Conservation (phyloP, 352 stramenopile genomes). For the Ochromonadaceae sp. region DNA sequence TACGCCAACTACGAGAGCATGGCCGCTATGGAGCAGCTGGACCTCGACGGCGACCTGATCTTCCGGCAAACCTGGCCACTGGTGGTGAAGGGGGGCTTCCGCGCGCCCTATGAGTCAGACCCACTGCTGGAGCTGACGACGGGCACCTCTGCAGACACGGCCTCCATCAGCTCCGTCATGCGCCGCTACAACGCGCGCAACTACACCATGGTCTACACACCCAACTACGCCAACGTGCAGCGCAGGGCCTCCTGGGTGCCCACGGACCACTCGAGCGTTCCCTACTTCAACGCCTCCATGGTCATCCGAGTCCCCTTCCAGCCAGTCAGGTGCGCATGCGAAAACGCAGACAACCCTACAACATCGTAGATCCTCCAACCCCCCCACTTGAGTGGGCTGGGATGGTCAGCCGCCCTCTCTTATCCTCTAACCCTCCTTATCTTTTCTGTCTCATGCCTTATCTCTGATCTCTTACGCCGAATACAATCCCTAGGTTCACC, state of each 20-base stretch:
- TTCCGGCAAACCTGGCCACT: neutral
- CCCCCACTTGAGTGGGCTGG: too few relatives aligned
- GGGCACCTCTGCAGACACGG: neutral
- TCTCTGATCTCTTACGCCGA: too few relatives aligned
- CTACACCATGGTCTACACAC: too few relatives aligned
- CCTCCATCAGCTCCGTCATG: neutral
- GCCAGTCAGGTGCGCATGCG: too few relatives aligned
- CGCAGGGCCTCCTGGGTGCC: too few relatives aligned
- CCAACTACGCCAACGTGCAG: too few relatives aligned
- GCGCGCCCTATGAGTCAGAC: neutral
- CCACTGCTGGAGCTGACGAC: neutral
- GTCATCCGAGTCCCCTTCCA: constrained; percentile 1
- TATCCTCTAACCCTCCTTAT: too few relatives aligned
- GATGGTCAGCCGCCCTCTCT: too few relatives aligned
- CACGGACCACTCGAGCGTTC: too few relatives aligned
- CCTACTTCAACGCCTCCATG: constrained; percentile 4
- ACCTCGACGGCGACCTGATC: constrained; percentile 10
- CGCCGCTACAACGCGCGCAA: neutral
- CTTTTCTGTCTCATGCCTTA: too few relatives aligned
- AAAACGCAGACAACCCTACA: too few relatives aligned
- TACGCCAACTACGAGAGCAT: neutral
- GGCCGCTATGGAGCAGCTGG: neutral
- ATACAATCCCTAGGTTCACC: constrained; percentile 16
- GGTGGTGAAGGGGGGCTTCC: neutral
- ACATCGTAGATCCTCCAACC: too few relatives aligned